Evolutionary conservation across 352 stramenopile species (phyloP).

Genomic region (Phytophthora sansomeana): DNA sequence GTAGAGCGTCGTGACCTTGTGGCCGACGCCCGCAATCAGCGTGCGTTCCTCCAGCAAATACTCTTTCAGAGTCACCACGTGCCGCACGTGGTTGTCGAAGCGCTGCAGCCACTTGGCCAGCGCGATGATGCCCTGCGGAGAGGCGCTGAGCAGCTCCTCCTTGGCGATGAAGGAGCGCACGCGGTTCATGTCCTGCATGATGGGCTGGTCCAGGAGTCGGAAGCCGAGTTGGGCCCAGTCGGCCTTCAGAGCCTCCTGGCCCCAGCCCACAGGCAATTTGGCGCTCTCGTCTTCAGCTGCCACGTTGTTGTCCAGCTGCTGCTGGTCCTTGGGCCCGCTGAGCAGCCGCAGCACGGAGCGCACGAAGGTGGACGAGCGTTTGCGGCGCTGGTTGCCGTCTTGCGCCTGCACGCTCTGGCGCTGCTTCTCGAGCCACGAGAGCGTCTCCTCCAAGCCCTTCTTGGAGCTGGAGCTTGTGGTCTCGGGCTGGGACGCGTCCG

Average conservation of each 20-base stretch:
- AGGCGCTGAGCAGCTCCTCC: constrained; percentile 57
- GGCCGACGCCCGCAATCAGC: constrained; percentile 57
- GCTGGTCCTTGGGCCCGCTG: constrained; percentile 27
- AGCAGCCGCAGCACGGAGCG: constrained; percentile 66
- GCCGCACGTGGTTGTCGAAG: constrained; percentile 69
- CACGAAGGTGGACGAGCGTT: constrained; percentile 70
- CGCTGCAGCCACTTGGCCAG: constrained; percentile 68
- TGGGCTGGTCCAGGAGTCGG: constrained; percentile 58
- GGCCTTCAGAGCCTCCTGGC: constrained; percentile 46
- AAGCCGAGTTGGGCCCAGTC: constrained; percentile 67
- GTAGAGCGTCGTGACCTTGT: constrained; percentile 72
- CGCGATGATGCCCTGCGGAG: constrained; percentile 58
- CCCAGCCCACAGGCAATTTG: constrained; percentile 54
- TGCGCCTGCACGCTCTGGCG: constrained; percentile 43
- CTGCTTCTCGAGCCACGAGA: constrained; percentile 77
- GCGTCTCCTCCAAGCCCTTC: constrained; percentile 64
- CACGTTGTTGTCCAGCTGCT: constrained; percentile 18
- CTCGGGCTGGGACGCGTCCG: not conserved
- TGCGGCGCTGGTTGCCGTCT: constrained; percentile 45
- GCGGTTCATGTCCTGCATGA: constrained; percentile 67
- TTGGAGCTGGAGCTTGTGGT: constrained; percentile 14
- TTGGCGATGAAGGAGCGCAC: constrained; percentile 58
- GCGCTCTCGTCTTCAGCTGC: constrained; percentile 30
- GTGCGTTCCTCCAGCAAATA: constrained; percentile 72
- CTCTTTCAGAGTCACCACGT: constrained; percentile 70